Base-by-base conservation (phyloP, 169 alveolate genomes). In the Eimeria mitis region DNA sequence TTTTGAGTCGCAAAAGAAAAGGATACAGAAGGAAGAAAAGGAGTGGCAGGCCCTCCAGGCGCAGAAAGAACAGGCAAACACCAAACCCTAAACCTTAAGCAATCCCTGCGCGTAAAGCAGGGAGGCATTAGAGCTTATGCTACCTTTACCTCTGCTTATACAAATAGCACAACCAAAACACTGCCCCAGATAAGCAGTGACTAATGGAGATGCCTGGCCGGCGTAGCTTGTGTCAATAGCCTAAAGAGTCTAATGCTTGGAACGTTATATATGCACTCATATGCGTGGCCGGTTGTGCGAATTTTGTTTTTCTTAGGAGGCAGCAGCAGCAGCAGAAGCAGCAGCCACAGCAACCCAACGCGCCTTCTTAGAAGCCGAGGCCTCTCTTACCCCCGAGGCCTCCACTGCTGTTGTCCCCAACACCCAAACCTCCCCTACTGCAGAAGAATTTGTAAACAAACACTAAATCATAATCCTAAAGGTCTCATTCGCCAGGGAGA, bases 1-100 rank as follows among this genome's bases (percentile, higher is more conserved):
- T 95, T 97, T 98, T 47, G 95, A 98, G 61, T 94, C 96, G 21
- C 99, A 99, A 97, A 98, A 98, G 98, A 97, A 97, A 95, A 96
- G 94, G 89, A 81, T 79, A 31, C 44, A 75, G 23, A 56, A 44
- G 56, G 95, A 90, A 63, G 47, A 34, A 28, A 44, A 61, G 59
- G 89, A 52, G 52, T 90, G 95, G 95, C 71, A 75, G 56, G 89
- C 90, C 25, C 90, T 56, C 14, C 84, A 90, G 79, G 52, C 56
- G 28, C 59, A 75, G 54, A 76, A 90, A 56, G 63, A 90, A 44
- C 89, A 61, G 89, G 95, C 78, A 73, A 71, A 65, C 83, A 63
- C 59, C 25, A 81, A 34, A 19, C 61, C 47, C 28, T 21, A 13
- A 19, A 11, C 61, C 61, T 31, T 4, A 76, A 21, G 5, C 54